Percentiles rank a stretch among this genome's conserved stretches.
Conservation (phyloP, 225 moss, liverwort and hornwort species). For the Antitrichia curtipendula region DNA sequence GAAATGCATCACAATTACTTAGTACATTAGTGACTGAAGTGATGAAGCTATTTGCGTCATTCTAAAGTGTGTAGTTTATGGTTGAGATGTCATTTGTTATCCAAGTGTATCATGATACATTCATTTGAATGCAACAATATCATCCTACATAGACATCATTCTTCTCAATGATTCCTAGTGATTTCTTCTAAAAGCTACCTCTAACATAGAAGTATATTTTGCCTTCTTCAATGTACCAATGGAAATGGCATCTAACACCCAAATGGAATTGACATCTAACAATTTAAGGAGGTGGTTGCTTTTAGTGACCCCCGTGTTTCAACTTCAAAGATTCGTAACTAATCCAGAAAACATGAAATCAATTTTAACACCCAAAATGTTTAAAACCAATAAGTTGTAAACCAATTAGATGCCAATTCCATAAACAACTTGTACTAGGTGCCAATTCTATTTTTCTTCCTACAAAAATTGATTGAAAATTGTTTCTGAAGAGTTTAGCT, state of each 20-base stretch:
- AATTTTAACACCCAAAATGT: no score
- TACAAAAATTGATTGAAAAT: no score
- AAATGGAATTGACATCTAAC: no score
- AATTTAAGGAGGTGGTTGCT: background rate
- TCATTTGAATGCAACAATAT: rapidly evolving
- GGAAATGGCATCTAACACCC: background rate
- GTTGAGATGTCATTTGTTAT: background rate
- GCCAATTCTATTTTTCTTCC: no score
- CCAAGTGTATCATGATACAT: rapidly evolving
- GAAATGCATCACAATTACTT: background rate
- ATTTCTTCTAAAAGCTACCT: no score
- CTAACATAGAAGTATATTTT: background rate
- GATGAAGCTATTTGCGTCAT: background rate
- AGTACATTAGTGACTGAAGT: rapidly evolving
- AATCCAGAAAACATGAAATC: background rate
- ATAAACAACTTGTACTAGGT: no score
- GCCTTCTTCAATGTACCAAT: background rate
- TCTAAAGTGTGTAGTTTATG: background rate
- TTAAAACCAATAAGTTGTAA: no score
- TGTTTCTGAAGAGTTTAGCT: no score
- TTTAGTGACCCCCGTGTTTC: rapidly evolving
- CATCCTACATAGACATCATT: rapidly evolving
- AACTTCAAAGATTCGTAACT: background rate
- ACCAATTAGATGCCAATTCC: no score
- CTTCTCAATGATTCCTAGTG: rapidly evolving